Evolutionary conservation across 805 yeast genomes (phyloP), one percentile per base, ranked within the genome.

Genomic region (Blastobotrys attinorum): DNA sequence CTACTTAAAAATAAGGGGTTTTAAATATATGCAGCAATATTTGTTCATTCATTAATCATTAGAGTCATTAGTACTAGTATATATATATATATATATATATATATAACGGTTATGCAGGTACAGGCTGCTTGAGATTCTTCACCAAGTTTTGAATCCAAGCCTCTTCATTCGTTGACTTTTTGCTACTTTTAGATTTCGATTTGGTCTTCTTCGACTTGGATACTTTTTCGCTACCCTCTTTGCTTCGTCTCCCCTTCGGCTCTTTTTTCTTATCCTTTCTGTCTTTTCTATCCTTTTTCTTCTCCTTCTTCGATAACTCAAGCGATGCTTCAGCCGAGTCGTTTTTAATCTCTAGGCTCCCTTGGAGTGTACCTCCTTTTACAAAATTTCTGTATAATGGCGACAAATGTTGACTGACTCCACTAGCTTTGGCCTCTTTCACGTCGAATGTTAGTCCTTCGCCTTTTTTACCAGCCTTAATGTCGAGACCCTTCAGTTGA

Each of bases 311-410:
- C n/a, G n/a, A n/a, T n/a, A n/a, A n/a, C n/a, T n/a, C n/a, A n/a
- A n/a, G n/a, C n/a, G n/a, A n/a, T n/a, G n/a, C n/a, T n/a, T n/a
- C n/a, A n/a, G n/a, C n/a, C n/a, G n/a, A n/a, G n/a, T n/a, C n/a
- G n/a, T n/a, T n/a, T 32, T 36, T 39, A 46, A 37, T 48, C 48
- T 50, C 45, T 32, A 39, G 48, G 29, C 40, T 44, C 1, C 97
- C 97, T 33, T 75, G 72, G 45, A 90, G 63, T 1, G 92, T 83
- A 52, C 83, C 90, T 0, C 97, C 98, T 52, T 76, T 73, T 1
- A 88, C 94, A 68, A 90, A 90, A 85, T 82, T 79, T 47, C 76
- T 66, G 56, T 90, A 92, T 44, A 92, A 65, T 1, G 95, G 94
- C 3, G 92, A 81, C 27, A 67, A 67, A 2, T 71, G 65, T 54